Base-by-base conservation (phyloP, 2,329 filamentous ascomycete species). In the Biscogniauxia mediterranea region DNA sequence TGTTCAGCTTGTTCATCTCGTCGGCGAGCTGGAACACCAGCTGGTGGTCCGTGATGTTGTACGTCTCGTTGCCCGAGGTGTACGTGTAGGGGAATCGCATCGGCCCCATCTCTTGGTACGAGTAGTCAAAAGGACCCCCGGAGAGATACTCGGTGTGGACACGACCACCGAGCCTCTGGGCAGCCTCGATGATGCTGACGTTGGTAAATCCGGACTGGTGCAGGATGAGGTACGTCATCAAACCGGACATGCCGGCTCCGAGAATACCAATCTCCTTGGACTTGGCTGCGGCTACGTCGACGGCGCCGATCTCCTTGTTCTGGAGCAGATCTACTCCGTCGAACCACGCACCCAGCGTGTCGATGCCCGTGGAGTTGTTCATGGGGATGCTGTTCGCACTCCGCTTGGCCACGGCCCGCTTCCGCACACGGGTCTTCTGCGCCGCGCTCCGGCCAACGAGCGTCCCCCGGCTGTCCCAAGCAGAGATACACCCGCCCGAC, bases 101-200 rank as follows among this genome's bases (percentile, higher is more conserved):
- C 0, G 86, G 85, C 0, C 87, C 87, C 84, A 81, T 81, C 69
- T 89, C 87, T 67, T 89, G 86, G 70, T 90, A 89, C 20, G 86
- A 85, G 68, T 89, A 89, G 62, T 89, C 80, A 20, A 83, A 81
- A 0, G 85, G 84, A 0, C 79, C 83, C 3, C 81, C 83, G 2
- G 81, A 81, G 1, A 90, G 79, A 58, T 89, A 89, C 58, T 80
- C 80, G 1, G 87, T 90, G 60, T 85, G 84, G 0, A 90, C 82
- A 20, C 88, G 82, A 3, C 87, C 87, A 17, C 88, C 88, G 15
- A 89, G 79, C 7, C 87, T 79, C 49, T 84, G 73, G 5, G 81
- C 82, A 0, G 85, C 83, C 71, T 90, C 88, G 19, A 87, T 77
- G 59, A 90, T 87, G 53, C 82, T 80, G 75, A 87, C 80, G 71